Conservation (phyloP, 225 moss, liverwort and hornwort species). For the Ulota crispa region DNA sequence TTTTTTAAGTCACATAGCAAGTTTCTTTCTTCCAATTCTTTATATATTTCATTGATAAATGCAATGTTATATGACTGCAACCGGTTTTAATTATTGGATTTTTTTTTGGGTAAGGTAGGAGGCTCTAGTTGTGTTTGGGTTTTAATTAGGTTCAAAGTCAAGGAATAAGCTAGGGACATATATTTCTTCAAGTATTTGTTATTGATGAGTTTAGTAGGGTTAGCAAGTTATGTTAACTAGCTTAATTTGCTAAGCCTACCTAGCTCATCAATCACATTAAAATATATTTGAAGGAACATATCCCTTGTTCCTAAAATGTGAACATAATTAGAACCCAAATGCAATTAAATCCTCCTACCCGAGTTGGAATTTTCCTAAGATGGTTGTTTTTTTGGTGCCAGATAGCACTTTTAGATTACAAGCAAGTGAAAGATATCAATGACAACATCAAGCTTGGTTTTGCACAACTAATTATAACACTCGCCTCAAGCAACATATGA, state of each 20-base stretch:
- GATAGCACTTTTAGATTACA: constrained; percentile 87
- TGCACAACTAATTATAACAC: constrained; percentile 65
- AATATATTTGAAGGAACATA: too few relatives aligned
- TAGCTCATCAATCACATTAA: too few relatives aligned
- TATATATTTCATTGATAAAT: not conserved
- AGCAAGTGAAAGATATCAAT: constrained; percentile 82
- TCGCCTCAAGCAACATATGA: constrained; percentile 58
- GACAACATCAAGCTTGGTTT: constrained; percentile 60
- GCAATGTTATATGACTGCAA: not conserved
- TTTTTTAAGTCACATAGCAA: not conserved
- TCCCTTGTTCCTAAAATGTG: too few relatives aligned
- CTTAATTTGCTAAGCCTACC: too few relatives aligned
- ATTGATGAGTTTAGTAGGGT: too few relatives aligned
- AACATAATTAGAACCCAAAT: too few relatives aligned
- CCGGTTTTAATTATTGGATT: not conserved
- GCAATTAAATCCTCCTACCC: too few relatives aligned
- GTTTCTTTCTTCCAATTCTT: not conserved
- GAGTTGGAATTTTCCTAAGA: constrained; percentile 4
- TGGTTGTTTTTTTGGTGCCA: constrained; percentile 30
- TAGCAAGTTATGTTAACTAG: too few relatives aligned
- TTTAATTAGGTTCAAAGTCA: too few relatives aligned
- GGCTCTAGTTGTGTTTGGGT: too few relatives aligned
- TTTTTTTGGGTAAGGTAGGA: not conserved
- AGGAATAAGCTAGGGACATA: too few relatives aligned
- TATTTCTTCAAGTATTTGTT: too few relatives aligned